Evolutionary conservation across 2,329 filamentous ascomycete species (phyloP).

Genomic region (Ceratocystis huliohia): DNA sequence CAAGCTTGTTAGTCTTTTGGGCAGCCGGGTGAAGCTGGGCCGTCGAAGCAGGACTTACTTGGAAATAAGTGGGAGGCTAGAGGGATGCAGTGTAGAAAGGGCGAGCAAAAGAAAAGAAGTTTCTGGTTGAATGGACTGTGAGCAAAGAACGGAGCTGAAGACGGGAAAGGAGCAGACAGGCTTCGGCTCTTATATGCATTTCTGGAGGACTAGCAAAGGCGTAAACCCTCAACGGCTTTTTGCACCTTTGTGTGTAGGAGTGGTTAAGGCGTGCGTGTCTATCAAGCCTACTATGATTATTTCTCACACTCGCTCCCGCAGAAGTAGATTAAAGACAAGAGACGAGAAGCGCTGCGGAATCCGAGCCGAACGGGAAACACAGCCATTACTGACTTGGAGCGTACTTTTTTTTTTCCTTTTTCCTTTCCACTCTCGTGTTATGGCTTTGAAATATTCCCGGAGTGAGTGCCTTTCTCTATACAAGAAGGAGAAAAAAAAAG

Average conservation of each 20-base stretch:
- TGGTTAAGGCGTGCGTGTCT: neutral
- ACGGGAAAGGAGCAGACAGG: neutral
- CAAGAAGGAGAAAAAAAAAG: neutral
- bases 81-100: neutral
- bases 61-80: neutral
- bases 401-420: neutral
- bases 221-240: neutral
- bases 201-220: neutral
- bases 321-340: neutral
- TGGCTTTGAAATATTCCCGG: neutral
- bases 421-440: neutral
- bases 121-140: neutral
- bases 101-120: neutral
- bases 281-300: neutral
- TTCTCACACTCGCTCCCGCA: neutral
- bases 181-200: conserved; percentile 2
- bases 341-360: neutral
- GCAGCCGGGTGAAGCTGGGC: neutral
- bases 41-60: neutral
- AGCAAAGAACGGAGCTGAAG: neutral
- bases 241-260: neutral
- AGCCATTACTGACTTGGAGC: neutral
- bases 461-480: neutral
- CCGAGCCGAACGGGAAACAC: conserved; percentile 3
- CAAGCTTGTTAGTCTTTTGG: neutral